Evolutionary conservation across 495 filamentous ascomycete species (phyloP), one percentile per base, ranked within the genome.

Genomic region (Trichoderma orchidacearum): DNA sequence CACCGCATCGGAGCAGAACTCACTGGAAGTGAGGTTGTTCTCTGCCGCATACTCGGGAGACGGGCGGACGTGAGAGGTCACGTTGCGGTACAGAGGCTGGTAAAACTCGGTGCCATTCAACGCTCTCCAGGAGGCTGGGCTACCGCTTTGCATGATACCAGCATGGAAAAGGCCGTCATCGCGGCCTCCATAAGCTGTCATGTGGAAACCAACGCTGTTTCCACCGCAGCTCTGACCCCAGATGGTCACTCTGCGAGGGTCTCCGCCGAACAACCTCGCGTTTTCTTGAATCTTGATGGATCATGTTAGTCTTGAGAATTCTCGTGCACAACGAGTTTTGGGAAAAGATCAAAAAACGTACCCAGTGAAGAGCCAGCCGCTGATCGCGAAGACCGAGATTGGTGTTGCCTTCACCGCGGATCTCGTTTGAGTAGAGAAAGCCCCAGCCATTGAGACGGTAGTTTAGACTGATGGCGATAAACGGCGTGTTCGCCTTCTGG

Each of bases 351-450:
- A n/a, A n/a, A n/a, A n/a, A n/a, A n/a, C 71, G 68, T 4, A 85
- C 64, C 83, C 82, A 86, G 23, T 81, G 74, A 31, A 86, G 63
- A 0, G 79, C 81, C n/a, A 83, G 63, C 18, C 81, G 67, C 59
- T 85, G 81, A 59, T 85, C 82, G 30, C 72, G 63, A 6, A 83
- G 66, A 21, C 79, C 80, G 12, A 84, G 64, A 57, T 85, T 85
- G 1, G 35, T n/a, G 15, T 12, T 17, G 18, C 36, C 25, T 21
- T 17, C 7, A 8, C 35, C 9, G 5, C 7, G 11, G 35, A 21
- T 23, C 55, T n/a, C 69, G 70, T 3, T 17, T 15, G 15, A 13
- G 11, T 13, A 15, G 5, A 74, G 66, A 61, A 80, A 81, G 17
- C 79, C 77, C 51, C 80, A 76, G 56, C 77, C 70, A 57, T 66